Evolutionary conservation across 108 stramenopile genomes (phyloP).

Genomic region (Discostella stelligeroides): DNA sequence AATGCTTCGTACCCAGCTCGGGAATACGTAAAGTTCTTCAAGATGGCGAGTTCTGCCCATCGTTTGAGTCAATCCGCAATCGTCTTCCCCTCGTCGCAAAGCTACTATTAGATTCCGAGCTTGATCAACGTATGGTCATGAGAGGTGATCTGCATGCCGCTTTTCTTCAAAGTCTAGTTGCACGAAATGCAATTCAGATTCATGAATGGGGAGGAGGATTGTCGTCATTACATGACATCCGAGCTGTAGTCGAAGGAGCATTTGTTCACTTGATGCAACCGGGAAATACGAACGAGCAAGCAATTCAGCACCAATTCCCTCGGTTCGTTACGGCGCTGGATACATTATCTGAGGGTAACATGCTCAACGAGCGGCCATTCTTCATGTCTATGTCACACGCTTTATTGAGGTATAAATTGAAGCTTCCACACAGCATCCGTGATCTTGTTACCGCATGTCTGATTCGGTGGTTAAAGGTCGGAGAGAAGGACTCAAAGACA

Average conservation of each 20-base stretch:
- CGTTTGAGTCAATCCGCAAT: slow-evolving; percentile 64
- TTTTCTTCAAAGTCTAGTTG: slow-evolving; percentile 34
- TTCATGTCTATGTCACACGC: slow-evolving; percentile 71
- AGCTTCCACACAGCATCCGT: slow-evolving; percentile 64
- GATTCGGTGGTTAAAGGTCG: slow-evolving; percentile 63
- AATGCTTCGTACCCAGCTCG: slow-evolving; percentile 63
- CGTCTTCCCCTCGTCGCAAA: slow-evolving; percentile 65
- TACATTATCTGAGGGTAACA: slow-evolving; percentile 49
- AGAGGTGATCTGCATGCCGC: slow-evolving; percentile 76
- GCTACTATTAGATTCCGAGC: slow-evolving; percentile 71
- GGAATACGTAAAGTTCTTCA: slow-evolving; percentile 48
- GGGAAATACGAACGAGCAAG: slow-evolving; percentile 71
- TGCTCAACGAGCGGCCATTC: slow-evolving; percentile 70
- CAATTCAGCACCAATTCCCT: slow-evolving; percentile 66
- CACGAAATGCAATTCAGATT: slow-evolving; percentile 21
- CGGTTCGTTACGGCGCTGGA: slow-evolving; percentile 68
- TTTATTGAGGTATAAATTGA: slow-evolving; percentile 73
- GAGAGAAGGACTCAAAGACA: slow-evolving; percentile 12
- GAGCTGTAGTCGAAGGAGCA: slow-evolving; percentile 68
- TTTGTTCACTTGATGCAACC: slow-evolving; percentile 72
- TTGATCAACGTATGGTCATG: slow-evolving; percentile 63
- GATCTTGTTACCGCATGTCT: slow-evolving; percentile 69
- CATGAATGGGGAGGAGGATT: slow-evolving; percentile 43
- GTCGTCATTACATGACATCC: slow-evolving; percentile 53
- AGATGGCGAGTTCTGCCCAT: slow-evolving; percentile 48